Conservation (phyloP, 805 yeast genomes). For the Starmerella floris region DNA sequence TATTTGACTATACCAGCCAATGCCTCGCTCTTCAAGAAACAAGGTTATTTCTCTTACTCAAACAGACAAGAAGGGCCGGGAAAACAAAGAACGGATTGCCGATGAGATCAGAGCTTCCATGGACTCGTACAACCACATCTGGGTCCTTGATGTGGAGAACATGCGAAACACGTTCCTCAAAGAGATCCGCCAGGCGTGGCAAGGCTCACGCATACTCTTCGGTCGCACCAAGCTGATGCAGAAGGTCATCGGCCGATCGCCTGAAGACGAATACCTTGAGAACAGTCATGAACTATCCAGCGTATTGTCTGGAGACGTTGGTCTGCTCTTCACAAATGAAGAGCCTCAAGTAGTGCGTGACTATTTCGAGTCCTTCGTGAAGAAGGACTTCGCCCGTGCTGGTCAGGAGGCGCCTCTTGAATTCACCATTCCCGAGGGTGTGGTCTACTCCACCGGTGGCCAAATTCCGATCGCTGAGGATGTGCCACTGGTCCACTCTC, state of each 20-base stretch:
- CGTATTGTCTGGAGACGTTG: slow-evolving; percentile 63
- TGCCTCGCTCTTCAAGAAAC: slow-evolving; percentile 97
- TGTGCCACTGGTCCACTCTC: slow-evolving; percentile 89
- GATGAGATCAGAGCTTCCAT: slow-evolving; percentile 77
- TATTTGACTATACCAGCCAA: slow-evolving; percentile 23
- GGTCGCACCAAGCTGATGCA: slow-evolving; percentile 90
- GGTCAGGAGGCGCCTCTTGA: slow-evolving; percentile 72
- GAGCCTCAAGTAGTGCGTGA: slow-evolving; percentile 73
- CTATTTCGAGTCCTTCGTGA: slow-evolving; percentile 69
- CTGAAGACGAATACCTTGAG: slow-evolving; percentile 82
- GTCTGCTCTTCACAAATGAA: slow-evolving; percentile 82
- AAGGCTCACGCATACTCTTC: slow-evolving; percentile 72
- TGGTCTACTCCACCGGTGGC: slow-evolving; percentile 91
- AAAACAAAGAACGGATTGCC: slow-evolving; percentile 78
- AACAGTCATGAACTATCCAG: slow-evolving; percentile 58
- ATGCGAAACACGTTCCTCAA: slow-evolving; percentile 93
- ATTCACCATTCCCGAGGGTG: slow-evolving; percentile 78
- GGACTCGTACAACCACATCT: slow-evolving; percentile 61
- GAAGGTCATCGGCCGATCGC: slow-evolving; percentile 78
- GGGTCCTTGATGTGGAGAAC: slow-evolving; percentile 79
- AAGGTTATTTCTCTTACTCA: slow-evolving; percentile 91
- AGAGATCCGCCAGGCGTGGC: slow-evolving; percentile 85
- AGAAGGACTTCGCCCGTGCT: slow-evolving; percentile 79
- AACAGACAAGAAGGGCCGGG: slow-evolving; percentile 91
- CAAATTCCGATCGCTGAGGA: slow-evolving; percentile 82